Conservation (phyloP, 768 basidiomycete species). For the Russula foetens region DNA sequence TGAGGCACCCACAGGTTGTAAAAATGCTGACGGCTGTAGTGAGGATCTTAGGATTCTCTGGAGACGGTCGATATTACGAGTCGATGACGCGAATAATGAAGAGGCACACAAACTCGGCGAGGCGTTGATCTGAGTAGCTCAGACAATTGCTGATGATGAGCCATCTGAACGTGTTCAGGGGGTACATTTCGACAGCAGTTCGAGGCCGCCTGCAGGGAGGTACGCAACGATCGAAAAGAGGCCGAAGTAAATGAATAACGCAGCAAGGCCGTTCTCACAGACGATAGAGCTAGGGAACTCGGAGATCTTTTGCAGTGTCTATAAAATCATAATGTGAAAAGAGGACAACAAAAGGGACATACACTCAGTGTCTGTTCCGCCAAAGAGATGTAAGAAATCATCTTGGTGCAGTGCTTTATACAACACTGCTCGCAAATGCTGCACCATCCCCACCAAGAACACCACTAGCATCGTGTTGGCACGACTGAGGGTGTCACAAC, state of each 20-base stretch:
- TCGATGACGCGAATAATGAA: conserved; percentile 94
- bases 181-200: conserved; percentile 92
- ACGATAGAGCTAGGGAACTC: conserved; percentile 94
- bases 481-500: too few relatives aligned
- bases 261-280: conserved; percentile 87
- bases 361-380: conserved; percentile 99
- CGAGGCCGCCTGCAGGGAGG: conserved; percentile 91
- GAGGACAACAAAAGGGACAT: conserved; percentile 35
- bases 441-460: too few relatives aligned
- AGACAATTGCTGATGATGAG: conserved; percentile 91
- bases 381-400: conserved; percentile 92
- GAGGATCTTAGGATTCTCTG: conserved; percentile 77
- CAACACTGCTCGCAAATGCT: too few relatives aligned
- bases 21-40: conserved; percentile 81
- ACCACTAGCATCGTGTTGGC: too few relatives aligned
- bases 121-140: conserved; percentile 84
- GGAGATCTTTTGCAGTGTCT: conserved; percentile 98
- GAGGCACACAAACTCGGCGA: conserved; percentile 93
- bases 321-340: conserved; percentile 17
- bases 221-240: conserved; percentile 95
- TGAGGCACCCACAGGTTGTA: conserved; percentile 83
- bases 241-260: conserved; percentile 90
- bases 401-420: too few relatives aligned
- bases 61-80: conserved; percentile 76
- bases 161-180: conserved; percentile 82